Evolutionary conservation across 257 asterid species (phyloP), one percentile per base, ranked within the genome.

Genomic region (Plectranthus barbatus): DNA sequence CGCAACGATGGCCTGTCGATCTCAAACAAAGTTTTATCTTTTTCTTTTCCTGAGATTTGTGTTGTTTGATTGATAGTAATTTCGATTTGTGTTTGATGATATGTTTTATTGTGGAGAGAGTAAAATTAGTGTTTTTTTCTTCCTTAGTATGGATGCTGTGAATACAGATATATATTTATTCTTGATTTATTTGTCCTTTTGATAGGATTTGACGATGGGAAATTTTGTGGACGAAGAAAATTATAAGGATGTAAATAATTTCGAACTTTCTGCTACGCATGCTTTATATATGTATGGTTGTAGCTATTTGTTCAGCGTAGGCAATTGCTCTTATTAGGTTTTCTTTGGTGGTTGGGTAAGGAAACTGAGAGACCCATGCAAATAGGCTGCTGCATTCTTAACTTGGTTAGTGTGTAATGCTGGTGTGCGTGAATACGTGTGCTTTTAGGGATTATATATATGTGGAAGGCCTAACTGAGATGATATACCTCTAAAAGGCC

Each of bases 161-260:
- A 26, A 48, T 59, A 52, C 40, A 54, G 34, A 21, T 12, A 9
- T 68, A 26, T 33, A 64, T 3, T 66, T 34, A 50, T 26, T 60
- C 40, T 45, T 39, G 48, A n/a, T 64, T 29, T 7, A 15, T 24
- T 54, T 11, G 15, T 52, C 0, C 53, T 29, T 57, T 54, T 7
- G 34, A 29, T 4, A 55, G 70, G 68, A 53, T 67, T 74, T 49
- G 42, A 62, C 58, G 19, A n/a, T 18, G 67, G 61, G 41, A 37
- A 57, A 31, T 62, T 33, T 53, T 65, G 52, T 52, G 40, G 63
- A 45, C 73, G 29, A n/a, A 14, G 52, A 42, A 71, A 56, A 46
- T 53, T 5, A 29, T 6, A 45, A 53, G 58, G 50, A 57, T 67
- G 71, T 66, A 46, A 60, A 56, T 33, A 15, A 56, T 63, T 60